These are phyloP conservation scores for Phytophthora meadii DNA, from an alignment of 352 stramenopile genomes.

Conservation along the genomic window DNA sequence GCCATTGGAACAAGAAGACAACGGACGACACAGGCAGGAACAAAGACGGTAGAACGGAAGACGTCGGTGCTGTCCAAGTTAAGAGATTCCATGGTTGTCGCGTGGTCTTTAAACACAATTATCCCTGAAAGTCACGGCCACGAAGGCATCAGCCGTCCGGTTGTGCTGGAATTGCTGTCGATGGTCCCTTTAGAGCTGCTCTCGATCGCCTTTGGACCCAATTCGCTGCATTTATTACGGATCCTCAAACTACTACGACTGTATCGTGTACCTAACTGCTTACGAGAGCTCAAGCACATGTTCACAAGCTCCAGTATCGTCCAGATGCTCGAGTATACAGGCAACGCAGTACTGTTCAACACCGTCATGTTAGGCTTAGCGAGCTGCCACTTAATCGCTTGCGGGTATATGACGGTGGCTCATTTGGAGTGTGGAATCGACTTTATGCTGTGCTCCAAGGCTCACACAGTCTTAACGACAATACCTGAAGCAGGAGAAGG, in stretches of 20 bases:
- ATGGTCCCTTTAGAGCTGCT: conserved; percentile 67
- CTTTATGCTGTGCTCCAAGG: conserved; percentile 57
- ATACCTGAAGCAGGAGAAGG: conserved; percentile 16
- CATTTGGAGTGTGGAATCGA: conserved; percentile 74
- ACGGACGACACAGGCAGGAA: conserved; percentile 3
- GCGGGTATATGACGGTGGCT: conserved; percentile 69
- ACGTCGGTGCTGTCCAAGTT: conserved; percentile 29
- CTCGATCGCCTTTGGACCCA: conserved; percentile 42
- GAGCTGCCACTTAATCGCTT: conserved; percentile 65
- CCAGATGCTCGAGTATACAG: conserved; percentile 64
- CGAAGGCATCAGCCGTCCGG: conserved; percentile 41
- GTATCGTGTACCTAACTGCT: conserved; percentile 52
- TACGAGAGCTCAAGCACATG: conserved; percentile 60
- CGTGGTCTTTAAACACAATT: conserved; percentile 77
- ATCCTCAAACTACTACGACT: conserved; percentile 63
- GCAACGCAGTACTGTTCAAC: conserved; percentile 60
- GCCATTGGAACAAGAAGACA: conserved; percentile 27
- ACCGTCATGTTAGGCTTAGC: conserved; percentile 54
- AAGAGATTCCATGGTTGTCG: conserved; percentile 43
- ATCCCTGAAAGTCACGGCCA: conserved; percentile 37
- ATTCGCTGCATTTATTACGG: conserved; percentile 64
- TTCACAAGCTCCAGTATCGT: conserved; percentile 46
- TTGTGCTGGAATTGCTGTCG: conserved; percentile 55
- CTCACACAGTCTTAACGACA: conserved; percentile 13
- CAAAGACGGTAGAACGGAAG: conserved; percentile 9